Percentiles rank a stretch among this genome's conserved stretches.
These are phyloP conservation scores for Penicillium sp. DNA, from an alignment of 2,329 filamentous ascomycete genomes.

Conservation along the genomic window DNA sequence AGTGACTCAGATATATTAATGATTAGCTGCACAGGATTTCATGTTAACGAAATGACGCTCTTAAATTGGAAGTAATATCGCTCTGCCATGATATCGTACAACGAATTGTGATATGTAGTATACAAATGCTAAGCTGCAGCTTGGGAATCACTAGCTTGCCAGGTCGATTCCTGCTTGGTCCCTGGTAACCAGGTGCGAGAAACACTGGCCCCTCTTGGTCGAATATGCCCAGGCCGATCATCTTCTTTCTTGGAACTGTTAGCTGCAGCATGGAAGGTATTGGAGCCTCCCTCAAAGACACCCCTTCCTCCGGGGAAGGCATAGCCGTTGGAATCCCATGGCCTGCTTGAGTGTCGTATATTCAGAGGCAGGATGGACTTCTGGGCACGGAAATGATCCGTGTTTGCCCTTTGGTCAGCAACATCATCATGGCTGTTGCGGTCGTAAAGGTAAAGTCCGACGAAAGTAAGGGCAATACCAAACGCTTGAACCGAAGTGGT, in stretches of 20 bases:
- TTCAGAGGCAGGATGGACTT: conserved; percentile 65
- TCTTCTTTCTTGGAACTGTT: conserved; percentile 42
- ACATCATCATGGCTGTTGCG: conserved; percentile 83
- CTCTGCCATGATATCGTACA: conserved; percentile 21
- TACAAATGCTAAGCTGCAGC: conserved; percentile 18
- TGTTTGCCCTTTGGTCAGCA: conserved; percentile 71
- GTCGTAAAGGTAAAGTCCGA: conserved; percentile 94
- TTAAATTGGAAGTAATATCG: background rate
- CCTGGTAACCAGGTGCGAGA: conserved; percentile 64
- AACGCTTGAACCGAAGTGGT: conserved; percentile 78
- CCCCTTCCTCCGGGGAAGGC: conserved; percentile 31
- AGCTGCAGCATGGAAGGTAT: conserved; percentile 17
- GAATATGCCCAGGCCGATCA: conserved; percentile 44
- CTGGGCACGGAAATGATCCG: conserved; percentile 59
- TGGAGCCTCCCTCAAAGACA: conserved; percentile 20
- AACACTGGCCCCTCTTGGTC: conserved; percentile 40
- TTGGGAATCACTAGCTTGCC: conserved; percentile 54
- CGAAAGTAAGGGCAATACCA: conserved; percentile 82
- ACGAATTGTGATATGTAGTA: conserved; percentile 1
- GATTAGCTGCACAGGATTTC: no score
- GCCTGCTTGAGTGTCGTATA: conserved; percentile 35
- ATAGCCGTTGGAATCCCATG: conserved; percentile 39
- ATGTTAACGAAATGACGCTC: conserved; percentile 1
- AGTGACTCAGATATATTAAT: no score
- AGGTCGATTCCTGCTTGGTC: conserved; percentile 82